phyloP scores from a whole-genome alignment of 257 asterid species.

The Forsythia viridissima region DNA sequence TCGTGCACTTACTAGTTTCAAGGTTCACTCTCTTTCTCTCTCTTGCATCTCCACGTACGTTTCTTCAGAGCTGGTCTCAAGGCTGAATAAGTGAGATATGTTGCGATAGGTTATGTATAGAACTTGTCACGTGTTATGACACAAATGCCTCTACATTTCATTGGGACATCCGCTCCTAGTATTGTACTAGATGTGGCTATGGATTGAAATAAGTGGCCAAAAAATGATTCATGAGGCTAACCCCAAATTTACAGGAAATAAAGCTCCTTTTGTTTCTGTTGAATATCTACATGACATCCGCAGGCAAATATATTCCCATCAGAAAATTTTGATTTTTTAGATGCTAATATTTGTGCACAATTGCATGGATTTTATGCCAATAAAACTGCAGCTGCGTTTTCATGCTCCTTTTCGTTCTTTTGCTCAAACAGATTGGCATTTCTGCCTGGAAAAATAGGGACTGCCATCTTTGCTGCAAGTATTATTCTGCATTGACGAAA shows the following conservation, averaged over 20 bases:
- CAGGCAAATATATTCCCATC: not conserved
- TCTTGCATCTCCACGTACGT: not conserved
- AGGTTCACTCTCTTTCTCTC: not conserved
- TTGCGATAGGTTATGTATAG: not conserved
- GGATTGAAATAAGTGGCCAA: not conserved
- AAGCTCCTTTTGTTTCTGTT: not conserved
- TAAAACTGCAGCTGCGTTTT: not conserved
- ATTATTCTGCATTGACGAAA: not conserved
- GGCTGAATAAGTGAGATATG: not conserved
- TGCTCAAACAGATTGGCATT: not conserved
- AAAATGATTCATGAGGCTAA: not conserved
- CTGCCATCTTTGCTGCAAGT: not conserved
- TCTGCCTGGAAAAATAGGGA: not conserved
- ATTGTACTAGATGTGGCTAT: not conserved
- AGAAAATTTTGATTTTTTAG: not conserved
- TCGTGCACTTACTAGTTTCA: not conserved
- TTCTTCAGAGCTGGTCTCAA: not conserved
- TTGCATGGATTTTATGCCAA: not conserved
- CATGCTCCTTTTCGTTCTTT: not conserved
- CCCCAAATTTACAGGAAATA: not conserved
- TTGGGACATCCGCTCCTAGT: not conserved
- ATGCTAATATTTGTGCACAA: no score
- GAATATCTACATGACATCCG: not conserved
- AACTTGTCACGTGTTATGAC: not conserved
- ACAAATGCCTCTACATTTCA: not conserved